These are phyloP conservation scores for Populus pruinosa DNA, from an alignment of 345 rosid species.

Conservation along the genomic window DNA sequence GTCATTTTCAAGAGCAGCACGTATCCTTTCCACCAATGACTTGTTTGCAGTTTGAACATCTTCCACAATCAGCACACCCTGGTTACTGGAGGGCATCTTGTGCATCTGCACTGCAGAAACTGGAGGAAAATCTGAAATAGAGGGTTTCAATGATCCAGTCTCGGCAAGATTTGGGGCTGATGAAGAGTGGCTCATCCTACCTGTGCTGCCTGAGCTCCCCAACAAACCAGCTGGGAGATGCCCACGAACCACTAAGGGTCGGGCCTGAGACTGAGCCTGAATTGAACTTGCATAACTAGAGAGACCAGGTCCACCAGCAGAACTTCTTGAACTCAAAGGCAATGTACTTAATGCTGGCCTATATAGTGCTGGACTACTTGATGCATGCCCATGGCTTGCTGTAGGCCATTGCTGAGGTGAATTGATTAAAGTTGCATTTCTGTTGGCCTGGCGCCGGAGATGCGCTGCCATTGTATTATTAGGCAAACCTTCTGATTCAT, in stretches of 20 bases:
- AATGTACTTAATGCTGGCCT: slow-evolving; percentile 22
- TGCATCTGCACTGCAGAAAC: slow-evolving; percentile 51
- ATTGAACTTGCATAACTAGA: slow-evolving; percentile 44
- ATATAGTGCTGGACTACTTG: slow-evolving; percentile 30
- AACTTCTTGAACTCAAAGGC: slow-evolving; percentile 19
- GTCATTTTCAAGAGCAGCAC: slow-evolving; percentile 59
- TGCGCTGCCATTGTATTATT: slow-evolving; percentile 67
- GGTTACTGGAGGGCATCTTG: slow-evolving; percentile 34
- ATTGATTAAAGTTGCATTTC: slow-evolving; percentile 28
- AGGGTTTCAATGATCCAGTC: slow-evolving; percentile 30
- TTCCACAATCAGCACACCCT: slow-evolving; percentile 30
- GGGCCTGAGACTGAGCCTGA: slow-evolving; percentile 31
- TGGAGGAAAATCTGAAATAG: slow-evolving; percentile 68
- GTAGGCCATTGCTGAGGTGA: slow-evolving; percentile 64
- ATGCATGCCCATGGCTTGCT: slow-evolving; percentile 32
- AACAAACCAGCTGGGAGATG: slow-evolving; percentile 26
- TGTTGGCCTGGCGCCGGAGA: slow-evolving; percentile 49
- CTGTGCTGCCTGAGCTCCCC: slow-evolving; percentile 32
- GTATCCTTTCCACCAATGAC: slow-evolving; percentile 77
- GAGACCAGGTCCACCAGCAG: slow-evolving; percentile 25
- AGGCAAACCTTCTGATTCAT: slow-evolving; percentile 40
- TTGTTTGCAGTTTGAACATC: slow-evolving; percentile 77
- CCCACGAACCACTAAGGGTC: slow-evolving; percentile 23
- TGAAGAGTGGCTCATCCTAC: slow-evolving; percentile 56
- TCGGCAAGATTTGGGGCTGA: slow-evolving; percentile 70